Conservation (phyloP, 2,329 filamentous ascomycete species). For the Aspergillus latus region DNA sequence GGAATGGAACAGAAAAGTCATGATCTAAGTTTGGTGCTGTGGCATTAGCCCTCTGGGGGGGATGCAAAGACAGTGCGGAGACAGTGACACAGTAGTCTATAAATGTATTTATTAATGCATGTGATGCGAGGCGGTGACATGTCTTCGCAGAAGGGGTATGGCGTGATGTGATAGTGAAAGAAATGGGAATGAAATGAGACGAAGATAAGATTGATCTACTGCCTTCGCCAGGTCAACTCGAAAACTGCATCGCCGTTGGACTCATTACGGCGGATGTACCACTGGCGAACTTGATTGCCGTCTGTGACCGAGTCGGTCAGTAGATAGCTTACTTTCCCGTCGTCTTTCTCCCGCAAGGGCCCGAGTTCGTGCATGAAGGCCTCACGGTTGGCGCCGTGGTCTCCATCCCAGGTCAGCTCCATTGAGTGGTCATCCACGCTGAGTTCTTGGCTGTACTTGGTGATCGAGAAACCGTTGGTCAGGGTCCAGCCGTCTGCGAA, state of each 20-base stretch:
- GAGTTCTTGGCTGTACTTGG: slow-evolving; percentile 48
- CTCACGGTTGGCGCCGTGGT: slow-evolving; percentile 43
- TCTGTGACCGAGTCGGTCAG: slow-evolving; percentile 49
- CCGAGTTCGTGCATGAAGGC: slow-evolving; percentile 56
- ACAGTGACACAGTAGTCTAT: slow-evolving; percentile 13
- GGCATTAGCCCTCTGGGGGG: slow-evolving; percentile 12
- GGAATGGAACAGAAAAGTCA: slow-evolving; percentile 15
- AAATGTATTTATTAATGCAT: slow-evolving; percentile 11
- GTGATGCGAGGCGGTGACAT: neutral
- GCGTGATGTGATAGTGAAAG: neutral
- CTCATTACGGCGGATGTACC: slow-evolving; percentile 53
- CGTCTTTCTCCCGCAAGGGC: slow-evolving; percentile 47
- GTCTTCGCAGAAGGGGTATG: neutral
- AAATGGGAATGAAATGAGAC: neutral
- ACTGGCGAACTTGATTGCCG: slow-evolving; percentile 52
- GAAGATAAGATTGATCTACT: neutral
- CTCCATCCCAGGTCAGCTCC: slow-evolving; percentile 57
- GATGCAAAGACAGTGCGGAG: slow-evolving; percentile 2
- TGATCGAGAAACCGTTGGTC: slow-evolving; percentile 60
- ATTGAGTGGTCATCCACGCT: slow-evolving; percentile 47
- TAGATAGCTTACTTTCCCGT: slow-evolving; percentile 54
- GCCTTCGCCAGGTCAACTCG: slow-evolving; percentile 39
- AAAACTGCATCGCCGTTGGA: slow-evolving; percentile 42
- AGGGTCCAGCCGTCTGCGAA: slow-evolving; percentile 52
- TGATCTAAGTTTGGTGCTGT: slow-evolving; percentile 20